A percentile compares a stretch with the other conserved stretches of the same genome.
Conservation (phyloP, 2,329 filamentous ascomycete species). For the Beauveria medogensis region DNA sequence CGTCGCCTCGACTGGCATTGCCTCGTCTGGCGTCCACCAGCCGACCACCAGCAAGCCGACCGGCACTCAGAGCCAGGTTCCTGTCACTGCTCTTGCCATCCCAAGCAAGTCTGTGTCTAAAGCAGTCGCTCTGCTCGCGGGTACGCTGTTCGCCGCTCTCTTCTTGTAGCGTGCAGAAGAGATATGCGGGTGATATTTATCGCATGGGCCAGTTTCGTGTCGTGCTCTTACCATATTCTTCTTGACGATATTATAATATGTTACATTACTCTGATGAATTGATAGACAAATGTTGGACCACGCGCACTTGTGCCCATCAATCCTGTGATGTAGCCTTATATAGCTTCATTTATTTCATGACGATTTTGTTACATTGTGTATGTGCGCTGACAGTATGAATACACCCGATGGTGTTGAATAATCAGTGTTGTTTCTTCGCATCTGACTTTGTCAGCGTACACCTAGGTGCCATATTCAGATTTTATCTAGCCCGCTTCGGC, state of each 20-base stretch:
- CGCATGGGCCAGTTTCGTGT: conserved; percentile 37
- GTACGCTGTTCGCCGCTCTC: background rate
- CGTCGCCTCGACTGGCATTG: background rate
- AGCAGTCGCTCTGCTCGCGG: background rate
- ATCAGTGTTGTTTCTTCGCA: background rate
- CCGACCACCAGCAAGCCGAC: background rate
- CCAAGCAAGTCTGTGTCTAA: background rate
- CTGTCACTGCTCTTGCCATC: background rate
- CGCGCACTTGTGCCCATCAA: background rate
- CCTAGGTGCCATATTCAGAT: background rate
- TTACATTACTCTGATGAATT: background rate
- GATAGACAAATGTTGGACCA: background rate
- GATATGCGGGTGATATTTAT: background rate
- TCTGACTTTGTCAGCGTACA: background rate
- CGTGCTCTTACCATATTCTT: background rate
- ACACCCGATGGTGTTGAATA: background rate
- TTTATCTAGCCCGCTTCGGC: too few relatives aligned
- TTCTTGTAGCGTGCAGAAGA: background rate
- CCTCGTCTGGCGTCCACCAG: background rate
- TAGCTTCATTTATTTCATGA: background rate
- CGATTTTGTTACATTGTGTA: background rate
- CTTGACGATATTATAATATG: background rate
- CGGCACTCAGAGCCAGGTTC: background rate
- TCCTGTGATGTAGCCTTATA: background rate
- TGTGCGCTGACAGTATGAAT: too few relatives aligned